Percentiles rank a stretch among this genome's conserved stretches.
Evolutionary conservation across 768 basidiomycete genomes (phyloP).

Genomic region (Auriscalpium microsporum): DNA sequence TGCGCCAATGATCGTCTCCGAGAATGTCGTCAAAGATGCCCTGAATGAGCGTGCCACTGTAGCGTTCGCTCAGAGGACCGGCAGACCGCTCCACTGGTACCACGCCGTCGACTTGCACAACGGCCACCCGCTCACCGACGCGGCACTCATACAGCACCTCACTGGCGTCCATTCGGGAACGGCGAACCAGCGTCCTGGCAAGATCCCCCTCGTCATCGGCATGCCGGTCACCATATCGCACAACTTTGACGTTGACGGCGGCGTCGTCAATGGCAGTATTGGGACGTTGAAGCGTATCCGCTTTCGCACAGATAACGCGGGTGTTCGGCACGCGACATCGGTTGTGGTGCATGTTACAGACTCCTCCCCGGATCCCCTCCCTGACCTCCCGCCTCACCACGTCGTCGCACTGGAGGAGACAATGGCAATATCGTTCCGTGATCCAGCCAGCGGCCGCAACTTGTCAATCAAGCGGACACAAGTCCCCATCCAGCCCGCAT

Average conservation of each 20-base stretch:
- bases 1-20: slow-evolving; percentile 28
- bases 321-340: slow-evolving; percentile 1
- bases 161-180: slow-evolving; percentile 18
- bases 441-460: slow-evolving; percentile 15
- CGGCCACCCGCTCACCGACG: background rate
- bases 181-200: slow-evolving; percentile 24
- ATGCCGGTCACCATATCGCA: slow-evolving; percentile 32
- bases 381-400: slow-evolving; percentile 11
- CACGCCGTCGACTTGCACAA: background rate
- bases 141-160: background rate
- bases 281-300: slow-evolving; percentile 3
- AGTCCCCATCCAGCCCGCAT: slow-evolving; percentile 29
- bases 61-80: slow-evolving; percentile 18
- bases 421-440: slow-evolving; percentile 2
- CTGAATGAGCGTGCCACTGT: slow-evolving; percentile 23
- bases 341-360: slow-evolving; percentile 19
- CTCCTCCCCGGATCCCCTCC: slow-evolving; percentile 8
- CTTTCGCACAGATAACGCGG: slow-evolving; percentile 6
- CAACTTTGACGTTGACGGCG: slow-evolving; percentile 30
- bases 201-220: slow-evolving; percentile 28
- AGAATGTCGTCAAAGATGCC: slow-evolving; percentile 29
- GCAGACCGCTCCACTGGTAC: background rate
- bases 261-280: slow-evolving; percentile 28
- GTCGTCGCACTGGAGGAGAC: slow-evolving; percentile 19
- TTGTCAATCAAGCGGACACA: slow-evolving; percentile 23